Conservation (phyloP, 2,329 filamentous ascomycete species). For the Ceratocystiopsis minuta region DNA sequence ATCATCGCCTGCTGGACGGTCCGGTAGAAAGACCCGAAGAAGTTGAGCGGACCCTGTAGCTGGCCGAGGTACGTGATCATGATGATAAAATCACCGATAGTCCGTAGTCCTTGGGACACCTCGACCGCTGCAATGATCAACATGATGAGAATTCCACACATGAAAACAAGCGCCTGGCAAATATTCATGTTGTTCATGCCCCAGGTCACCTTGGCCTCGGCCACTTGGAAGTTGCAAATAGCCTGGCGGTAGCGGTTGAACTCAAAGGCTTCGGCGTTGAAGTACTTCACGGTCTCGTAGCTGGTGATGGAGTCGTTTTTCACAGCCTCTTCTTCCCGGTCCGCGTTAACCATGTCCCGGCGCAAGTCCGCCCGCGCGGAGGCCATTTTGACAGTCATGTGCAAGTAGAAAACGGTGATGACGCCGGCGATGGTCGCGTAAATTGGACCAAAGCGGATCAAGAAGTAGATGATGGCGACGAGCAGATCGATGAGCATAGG, state of each 20-base stretch:
- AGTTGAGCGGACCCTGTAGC: slow-evolving; percentile 64
- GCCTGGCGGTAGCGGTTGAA: slow-evolving; percentile 55
- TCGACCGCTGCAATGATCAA: slow-evolving; percentile 63
- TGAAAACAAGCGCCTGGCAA: slow-evolving; percentile 63
- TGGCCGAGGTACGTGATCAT: slow-evolving; percentile 65
- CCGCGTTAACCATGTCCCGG: slow-evolving; percentile 85
- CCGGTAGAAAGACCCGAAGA: slow-evolving; percentile 87
- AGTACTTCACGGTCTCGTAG: slow-evolving; percentile 92
- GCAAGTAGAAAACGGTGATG: slow-evolving; percentile 90
- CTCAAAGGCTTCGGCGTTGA: slow-evolving; percentile 69
- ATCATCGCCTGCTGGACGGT: slow-evolving; percentile 96
- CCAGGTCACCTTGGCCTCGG: slow-evolving; percentile 59
- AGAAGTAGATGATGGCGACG: slow-evolving; percentile 69
- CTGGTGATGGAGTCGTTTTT: slow-evolving; percentile 98
- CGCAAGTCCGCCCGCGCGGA: slow-evolving; percentile 82
- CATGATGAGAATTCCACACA: slow-evolving; percentile 53
- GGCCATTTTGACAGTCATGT: slow-evolving; percentile 90
- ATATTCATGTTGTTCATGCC: slow-evolving; percentile 69
- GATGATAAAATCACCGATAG: slow-evolving; percentile 53
- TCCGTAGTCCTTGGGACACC: slow-evolving; percentile 46
- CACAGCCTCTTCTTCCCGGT: slow-evolving; percentile 86
- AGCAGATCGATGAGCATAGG: slow-evolving; percentile 86
- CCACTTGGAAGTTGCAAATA: slow-evolving; percentile 51
- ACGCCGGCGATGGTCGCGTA: slow-evolving; percentile 81
- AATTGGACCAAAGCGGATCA: slow-evolving; percentile 63